These are phyloP conservation scores for Candida glaebosa DNA, from an alignment of 805 yeast species.

Conservation along the genomic window DNA sequence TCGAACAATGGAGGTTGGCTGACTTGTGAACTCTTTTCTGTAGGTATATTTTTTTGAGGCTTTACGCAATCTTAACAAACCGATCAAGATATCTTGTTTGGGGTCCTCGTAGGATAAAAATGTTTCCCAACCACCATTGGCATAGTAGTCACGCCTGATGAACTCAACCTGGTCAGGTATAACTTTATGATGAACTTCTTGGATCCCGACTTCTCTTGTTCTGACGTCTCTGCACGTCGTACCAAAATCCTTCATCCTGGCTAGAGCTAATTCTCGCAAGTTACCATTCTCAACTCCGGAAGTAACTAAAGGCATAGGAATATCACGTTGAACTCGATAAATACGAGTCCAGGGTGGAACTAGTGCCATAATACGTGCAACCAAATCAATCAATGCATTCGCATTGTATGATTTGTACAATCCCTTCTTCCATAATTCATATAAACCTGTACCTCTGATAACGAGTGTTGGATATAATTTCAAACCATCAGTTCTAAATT, in stretches of 20 bases:
- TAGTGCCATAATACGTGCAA: slow-evolving; percentile 90
- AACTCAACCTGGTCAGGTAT: slow-evolving; percentile 96
- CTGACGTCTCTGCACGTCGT: slow-evolving; percentile 94
- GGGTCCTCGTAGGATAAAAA: slow-evolving; percentile 96
- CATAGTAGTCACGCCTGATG: slow-evolving; percentile 91
- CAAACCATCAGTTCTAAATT: slow-evolving; percentile 93
- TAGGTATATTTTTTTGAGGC: slow-evolving; percentile 87
- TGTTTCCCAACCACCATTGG: slow-evolving; percentile 99
- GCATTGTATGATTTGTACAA: slow-evolving; percentile 93
- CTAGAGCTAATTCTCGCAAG: slow-evolving; percentile 88
- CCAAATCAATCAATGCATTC: slow-evolving; percentile 87
- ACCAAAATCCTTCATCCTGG: slow-evolving; percentile 98
- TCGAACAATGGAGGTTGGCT: slow-evolving; percentile 91
- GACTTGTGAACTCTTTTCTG: slow-evolving; percentile 79
- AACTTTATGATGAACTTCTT: slow-evolving; percentile 95
- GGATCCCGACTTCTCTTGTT: slow-evolving; percentile 97
- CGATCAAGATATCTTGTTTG: slow-evolving; percentile 90
- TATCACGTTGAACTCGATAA: slow-evolving; percentile 97
- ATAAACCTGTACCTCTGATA: slow-evolving; percentile 94
- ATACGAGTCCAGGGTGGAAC: slow-evolving; percentile 99
- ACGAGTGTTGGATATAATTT: slow-evolving; percentile 95
- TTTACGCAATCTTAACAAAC: slow-evolving; percentile 80
- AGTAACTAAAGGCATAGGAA: slow-evolving; percentile 97
- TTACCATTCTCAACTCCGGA: slow-evolving; percentile 98
- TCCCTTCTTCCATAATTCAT: slow-evolving; percentile 97